Conservation (phyloP, 208 protist genomes). For the Tritrichomonas foetus region DNA sequence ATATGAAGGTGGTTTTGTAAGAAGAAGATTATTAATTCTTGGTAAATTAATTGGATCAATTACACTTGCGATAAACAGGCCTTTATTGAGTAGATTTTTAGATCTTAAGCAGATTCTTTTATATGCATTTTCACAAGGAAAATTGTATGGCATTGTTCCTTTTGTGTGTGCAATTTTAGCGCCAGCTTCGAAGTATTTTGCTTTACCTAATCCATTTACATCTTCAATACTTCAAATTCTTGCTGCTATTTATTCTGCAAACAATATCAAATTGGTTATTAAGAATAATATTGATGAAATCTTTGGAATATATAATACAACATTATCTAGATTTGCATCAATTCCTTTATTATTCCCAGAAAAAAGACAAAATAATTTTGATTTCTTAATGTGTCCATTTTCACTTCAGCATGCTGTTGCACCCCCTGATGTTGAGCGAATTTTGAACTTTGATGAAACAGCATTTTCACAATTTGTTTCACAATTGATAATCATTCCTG, state of each 20-base stretch:
- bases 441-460: neutral
- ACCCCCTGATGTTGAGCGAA: neutral
- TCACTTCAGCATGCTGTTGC: neutral
- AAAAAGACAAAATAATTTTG: neutral
- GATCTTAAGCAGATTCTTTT: neutral
- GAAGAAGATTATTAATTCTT: neutral
- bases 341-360: neutral
- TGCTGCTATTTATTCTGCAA: neutral
- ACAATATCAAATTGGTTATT: neutral
- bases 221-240: constrained; percentile 8
- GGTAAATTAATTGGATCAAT: neutral
- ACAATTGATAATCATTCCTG: neutral
- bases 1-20: neutral
- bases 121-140: neutral
- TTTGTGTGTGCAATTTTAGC: neutral
- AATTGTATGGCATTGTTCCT: constrained; percentile 23
- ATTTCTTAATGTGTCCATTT: neutral
- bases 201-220: constrained; percentile 19
- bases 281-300: neutral
- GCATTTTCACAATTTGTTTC: neutral
- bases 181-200: neutral
- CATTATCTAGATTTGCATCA: neutral
- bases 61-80: neutral
- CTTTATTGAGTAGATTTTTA: neutral
- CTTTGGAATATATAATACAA: neutral